Percentiles rank a stretch among this genome's conserved stretches.
phyloP scores from a whole-genome alignment of 2,329 filamentous ascomycete species.

The Xylariaceae sp. region DNA sequence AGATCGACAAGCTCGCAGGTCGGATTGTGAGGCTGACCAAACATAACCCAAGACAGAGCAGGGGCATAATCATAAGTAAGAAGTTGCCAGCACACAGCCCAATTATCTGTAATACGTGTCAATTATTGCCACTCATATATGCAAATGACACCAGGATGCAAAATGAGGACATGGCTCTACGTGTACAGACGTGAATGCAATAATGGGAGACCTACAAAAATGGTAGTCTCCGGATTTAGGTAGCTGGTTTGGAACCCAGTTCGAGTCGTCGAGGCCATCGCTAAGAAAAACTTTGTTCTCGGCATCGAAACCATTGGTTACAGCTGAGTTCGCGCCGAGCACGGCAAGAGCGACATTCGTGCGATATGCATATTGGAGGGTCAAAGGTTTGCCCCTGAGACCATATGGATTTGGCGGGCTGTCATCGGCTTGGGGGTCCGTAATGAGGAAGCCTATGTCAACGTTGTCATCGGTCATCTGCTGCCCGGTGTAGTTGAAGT shows the following conservation, averaged over 20 bases:
- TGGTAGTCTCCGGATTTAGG: background rate
- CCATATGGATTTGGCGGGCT: background rate
- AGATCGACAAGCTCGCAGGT: constrained; percentile 39
- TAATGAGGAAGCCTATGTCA: constrained; percentile 15
- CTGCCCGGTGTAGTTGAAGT: constrained; percentile 19
- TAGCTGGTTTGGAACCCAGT: background rate
- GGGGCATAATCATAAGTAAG: background rate
- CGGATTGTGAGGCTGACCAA: constrained; percentile 12
- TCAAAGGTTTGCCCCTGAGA: constrained; percentile 5
- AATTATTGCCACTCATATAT: background rate
- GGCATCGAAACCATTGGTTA: constrained; percentile 7
- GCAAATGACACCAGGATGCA: background rate
- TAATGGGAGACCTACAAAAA: constrained; percentile 8
- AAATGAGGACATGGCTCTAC: too few relatives aligned
- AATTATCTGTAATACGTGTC: background rate
- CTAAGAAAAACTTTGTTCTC: background rate
- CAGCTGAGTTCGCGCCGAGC: constrained; percentile 6
- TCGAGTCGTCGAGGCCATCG: constrained; percentile 8
- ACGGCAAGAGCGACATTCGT: constrained; percentile 12
- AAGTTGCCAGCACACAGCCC: constrained; percentile 21
- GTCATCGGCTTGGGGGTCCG: constrained; percentile 7
- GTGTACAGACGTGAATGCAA: too few relatives aligned
- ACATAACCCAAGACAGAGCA: constrained; percentile 14
- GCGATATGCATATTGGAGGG: constrained; percentile 12
- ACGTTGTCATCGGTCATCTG: background rate